Evolutionary conservation across 31 red algal species (phyloP).

Genomic region (Endocladia muricata): DNA sequence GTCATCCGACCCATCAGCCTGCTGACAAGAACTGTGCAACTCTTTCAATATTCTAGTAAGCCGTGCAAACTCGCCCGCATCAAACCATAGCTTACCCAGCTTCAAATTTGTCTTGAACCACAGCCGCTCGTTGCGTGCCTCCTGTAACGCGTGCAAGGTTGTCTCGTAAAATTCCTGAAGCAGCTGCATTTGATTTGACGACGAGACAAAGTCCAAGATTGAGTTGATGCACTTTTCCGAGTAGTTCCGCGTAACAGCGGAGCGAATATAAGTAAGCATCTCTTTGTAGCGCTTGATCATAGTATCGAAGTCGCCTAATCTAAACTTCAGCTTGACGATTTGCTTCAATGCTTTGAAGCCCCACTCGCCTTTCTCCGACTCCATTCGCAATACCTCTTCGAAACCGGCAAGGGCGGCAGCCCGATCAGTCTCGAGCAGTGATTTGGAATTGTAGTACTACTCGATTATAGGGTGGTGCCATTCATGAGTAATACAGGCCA

Average conservation of each 20-base stretch:
- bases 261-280: constrained; percentile 92
- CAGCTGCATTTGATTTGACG: constrained; percentile 72
- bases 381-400: constrained; percentile 91
- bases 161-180: constrained; percentile 93
- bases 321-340: constrained; percentile 91
- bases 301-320: constrained; percentile 64
- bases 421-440: constrained; percentile 75
- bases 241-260: constrained; percentile 95
- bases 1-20: constrained; percentile 80
- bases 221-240: constrained; percentile 96
- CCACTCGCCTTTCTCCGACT: constrained; percentile 92
- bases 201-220: constrained; percentile 96
- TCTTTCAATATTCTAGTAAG: constrained; percentile 88
- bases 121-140: constrained; percentile 86
- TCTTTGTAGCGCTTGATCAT: constrained; percentile 89
- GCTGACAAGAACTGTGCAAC: constrained; percentile 78
- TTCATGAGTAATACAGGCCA: no score
- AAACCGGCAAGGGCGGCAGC: constrained; percentile 68
- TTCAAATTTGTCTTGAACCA: constrained; percentile 99
- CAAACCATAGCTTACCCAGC: constrained; percentile 94
- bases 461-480: no score
- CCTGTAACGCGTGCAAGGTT: constrained; percentile 78
- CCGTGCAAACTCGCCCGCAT: constrained; percentile 73
- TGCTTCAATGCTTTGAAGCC: constrained; percentile 98
- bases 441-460: constrained; percentile 95